A percentile compares a stretch with the other conserved stretches of the same genome.
Conservation (phyloP, 2,329 filamentous ascomycete genomes). For the Beauveria bassiana region DNA sequence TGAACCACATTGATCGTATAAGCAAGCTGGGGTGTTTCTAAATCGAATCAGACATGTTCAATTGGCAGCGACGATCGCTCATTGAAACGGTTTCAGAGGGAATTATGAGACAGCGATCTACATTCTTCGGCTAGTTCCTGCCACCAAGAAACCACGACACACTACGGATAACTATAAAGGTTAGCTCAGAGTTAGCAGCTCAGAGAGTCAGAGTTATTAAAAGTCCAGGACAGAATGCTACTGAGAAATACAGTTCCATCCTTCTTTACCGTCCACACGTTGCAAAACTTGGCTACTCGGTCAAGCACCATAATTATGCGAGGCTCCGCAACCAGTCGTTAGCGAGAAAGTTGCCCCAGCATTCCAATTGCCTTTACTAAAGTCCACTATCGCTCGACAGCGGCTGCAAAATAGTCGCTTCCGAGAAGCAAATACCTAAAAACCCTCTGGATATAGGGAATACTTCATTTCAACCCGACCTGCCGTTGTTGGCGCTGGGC, state of each 20-base stretch:
- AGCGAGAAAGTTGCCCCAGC: background rate
- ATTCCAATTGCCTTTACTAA: background rate
- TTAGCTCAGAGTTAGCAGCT: no score
- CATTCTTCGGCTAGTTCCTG: no score
- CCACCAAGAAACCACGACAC: no score
- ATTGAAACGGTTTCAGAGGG: background rate
- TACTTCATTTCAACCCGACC: background rate
- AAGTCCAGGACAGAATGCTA: background rate
- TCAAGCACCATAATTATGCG: background rate
- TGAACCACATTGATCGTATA: background rate
- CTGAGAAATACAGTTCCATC: background rate
- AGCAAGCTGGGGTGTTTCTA: background rate
- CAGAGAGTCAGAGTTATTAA: no score
- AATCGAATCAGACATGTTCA: background rate
- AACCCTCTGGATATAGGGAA: background rate
- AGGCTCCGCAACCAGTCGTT: background rate
- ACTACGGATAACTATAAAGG: no score
- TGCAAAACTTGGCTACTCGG: no score
- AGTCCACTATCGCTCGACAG: background rate
- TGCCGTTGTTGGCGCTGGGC: background rate
- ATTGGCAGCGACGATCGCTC: background rate
- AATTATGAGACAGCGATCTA: conserved; percentile 6
- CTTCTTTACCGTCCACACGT: no score
- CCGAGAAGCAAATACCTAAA: background rate
- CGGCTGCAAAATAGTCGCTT: background rate